Evolutionary conservation across 2,329 filamentous ascomycete species (phyloP), one percentile per base, ranked within the genome.

Genomic region (Pseudogymnoascus sp.): DNA sequence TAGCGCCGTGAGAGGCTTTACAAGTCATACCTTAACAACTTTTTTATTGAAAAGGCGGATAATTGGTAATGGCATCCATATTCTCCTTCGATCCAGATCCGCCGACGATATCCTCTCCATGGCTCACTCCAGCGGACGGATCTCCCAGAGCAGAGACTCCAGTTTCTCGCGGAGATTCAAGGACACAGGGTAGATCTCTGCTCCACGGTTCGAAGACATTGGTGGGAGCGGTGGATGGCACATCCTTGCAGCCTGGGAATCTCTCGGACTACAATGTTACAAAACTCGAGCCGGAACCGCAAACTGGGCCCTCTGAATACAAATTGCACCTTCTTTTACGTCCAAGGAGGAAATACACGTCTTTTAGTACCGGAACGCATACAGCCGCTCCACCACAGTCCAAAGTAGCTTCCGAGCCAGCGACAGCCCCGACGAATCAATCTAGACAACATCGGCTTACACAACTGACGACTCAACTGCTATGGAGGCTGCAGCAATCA

Each of bases 401-500:
- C 60, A 68, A 67, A 60, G 67, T 68, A 38, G 33, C 47, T 21
- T 16, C 42, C 24, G 63, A 62, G 7, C 63, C 68, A 42, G 60
- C 68, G 24, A 59, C 70, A 16, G 67, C 71, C 19, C 66, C 69
- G 44, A 74, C 70, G 53, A 85, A 77, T 53, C 87, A 93, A 70
- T 87, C 86, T 29, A 86, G 91, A 24, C 91, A 96, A 74, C 86
- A 92, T 68, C 85, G 95, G 53, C 81, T 97, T 14, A 88, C 96
- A 72, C 91, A 97, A 71, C 78, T 99, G 66, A 99, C 93, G 0
- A 99, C 95, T 0, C 95, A 99, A 74, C 80, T 99, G 24, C 79
- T 99, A 6, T 99, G 95, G 95, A 84, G 95, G 59, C 76, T 99
- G 64, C 93, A 97, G 73, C 95, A 99, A 74, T 97, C 93, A 1